phyloP scores from a whole-genome alignment of 2,329 filamentous ascomycete species.

The Colletotrichum melonis region DNA sequence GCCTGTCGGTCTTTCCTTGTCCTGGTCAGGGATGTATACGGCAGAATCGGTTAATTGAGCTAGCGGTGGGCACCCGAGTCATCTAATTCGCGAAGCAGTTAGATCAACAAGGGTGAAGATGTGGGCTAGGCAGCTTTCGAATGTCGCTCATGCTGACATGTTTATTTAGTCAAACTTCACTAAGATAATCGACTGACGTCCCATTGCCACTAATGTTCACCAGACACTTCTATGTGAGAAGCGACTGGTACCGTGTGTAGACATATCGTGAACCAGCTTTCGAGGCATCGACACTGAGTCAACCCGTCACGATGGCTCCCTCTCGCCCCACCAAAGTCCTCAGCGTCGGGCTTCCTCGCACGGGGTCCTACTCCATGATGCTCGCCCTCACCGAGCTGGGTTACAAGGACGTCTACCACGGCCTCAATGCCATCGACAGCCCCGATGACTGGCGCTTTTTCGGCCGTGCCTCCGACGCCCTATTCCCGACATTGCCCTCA shows the following conservation, averaged over 20 bases:
- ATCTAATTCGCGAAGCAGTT: neutral
- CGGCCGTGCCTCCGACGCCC: neutral
- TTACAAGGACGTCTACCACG: neutral
- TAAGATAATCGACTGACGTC: neutral
- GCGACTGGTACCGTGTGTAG: neutral
- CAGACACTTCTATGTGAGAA: neutral
- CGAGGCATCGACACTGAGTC: neutral
- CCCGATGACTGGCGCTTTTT: neutral
- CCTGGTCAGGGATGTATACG: neutral
- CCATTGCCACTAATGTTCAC: neutral
- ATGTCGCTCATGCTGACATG: neutral
- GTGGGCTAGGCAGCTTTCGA: neutral
- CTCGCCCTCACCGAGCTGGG: neutral
- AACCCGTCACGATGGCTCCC: neutral
- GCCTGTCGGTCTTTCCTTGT: neutral
- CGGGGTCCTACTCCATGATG: neutral
- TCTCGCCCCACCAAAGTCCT: neutral
- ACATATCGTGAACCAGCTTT: neutral
- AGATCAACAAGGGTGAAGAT: neutral
- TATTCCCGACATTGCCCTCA: neutral
- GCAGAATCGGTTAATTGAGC: neutral
- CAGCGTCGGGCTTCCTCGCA: neutral
- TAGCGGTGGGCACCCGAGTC: neutral
- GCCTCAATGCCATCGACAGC: neutral
- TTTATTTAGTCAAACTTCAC: neutral